phyloP scores from a whole-genome alignment of 371 early-diverging fungal species.

The Massospora cicadina region DNA sequence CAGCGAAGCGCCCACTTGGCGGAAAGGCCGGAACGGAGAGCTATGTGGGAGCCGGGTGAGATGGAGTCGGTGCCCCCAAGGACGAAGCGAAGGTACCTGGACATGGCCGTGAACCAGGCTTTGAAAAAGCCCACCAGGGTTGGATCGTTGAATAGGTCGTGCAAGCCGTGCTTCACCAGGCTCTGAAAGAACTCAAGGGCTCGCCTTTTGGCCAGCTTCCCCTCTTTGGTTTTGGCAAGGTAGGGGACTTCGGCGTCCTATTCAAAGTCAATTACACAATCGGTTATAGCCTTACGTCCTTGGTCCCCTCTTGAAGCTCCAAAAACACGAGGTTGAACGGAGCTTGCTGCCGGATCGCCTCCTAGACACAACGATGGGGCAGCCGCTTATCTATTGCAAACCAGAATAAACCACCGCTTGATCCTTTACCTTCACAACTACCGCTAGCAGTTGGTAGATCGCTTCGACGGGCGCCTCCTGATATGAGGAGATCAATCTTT shows the following conservation, averaged over 20 bases:
- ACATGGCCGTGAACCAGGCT: conserved; percentile 20
- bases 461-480: background rate
- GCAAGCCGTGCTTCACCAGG: background rate
- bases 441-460: background rate
- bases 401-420: no score
- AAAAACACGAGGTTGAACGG: conserved; percentile 16
- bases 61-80: background rate
- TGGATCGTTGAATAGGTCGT: background rate
- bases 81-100: conserved; percentile 15
- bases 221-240: background rate
- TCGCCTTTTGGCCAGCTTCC: background rate
- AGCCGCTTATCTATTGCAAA: background rate
- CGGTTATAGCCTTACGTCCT: background rate
- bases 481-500: background rate
- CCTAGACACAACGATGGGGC: background rate
- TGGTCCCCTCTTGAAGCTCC: conserved; percentile 32
- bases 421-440: background rate
- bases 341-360: background rate
- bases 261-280: background rate
- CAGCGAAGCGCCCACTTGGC: conserved; percentile 66
- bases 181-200: background rate
- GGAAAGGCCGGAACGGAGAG: conserved; percentile 67
- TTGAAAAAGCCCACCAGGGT: conserved; percentile 10
- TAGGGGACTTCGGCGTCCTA: background rate
- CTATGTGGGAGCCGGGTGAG: conserved; percentile 16